A percentile compares a stretch with the other conserved stretches of the same genome.
phyloP scores from a whole-genome alignment of 83 land plant genomes.

The Picea abies region DNA sequence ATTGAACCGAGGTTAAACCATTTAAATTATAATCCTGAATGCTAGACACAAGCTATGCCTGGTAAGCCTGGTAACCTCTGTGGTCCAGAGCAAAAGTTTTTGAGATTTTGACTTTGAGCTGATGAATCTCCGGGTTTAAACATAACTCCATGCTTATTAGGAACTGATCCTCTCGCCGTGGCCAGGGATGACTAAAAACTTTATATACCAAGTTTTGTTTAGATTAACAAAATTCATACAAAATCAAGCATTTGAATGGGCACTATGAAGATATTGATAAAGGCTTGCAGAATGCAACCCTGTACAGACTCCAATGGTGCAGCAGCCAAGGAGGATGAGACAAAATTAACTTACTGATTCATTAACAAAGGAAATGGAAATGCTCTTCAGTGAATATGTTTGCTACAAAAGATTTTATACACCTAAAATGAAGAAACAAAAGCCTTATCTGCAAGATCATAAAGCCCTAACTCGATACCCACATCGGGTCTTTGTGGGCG shows the following conservation, averaged over 20 bases:
- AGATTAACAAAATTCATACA: slow-evolving; percentile 8
- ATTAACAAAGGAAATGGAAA: slow-evolving; percentile 5
- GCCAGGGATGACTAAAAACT: not conserved
- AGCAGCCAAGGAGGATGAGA: slow-evolving; percentile 8
- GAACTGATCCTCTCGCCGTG: too few species aligned
- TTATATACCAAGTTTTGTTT: not conserved
- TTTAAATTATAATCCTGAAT: not conserved
- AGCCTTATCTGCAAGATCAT: not conserved
- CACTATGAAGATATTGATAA: not conserved
- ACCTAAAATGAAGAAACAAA: slow-evolving; percentile 8
- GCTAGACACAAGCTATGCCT: not conserved
- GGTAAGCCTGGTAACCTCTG: not conserved
- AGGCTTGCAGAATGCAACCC: not conserved
- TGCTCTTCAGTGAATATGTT: slow-evolving; percentile 4
- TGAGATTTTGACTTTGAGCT: not conserved
- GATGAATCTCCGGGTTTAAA: not conserved
- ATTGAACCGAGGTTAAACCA: not conserved
- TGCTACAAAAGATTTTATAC: not conserved
- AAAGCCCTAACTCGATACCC: slow-evolving; percentile 1
- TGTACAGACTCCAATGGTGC: not conserved
- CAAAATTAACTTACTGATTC: slow-evolving; percentile 1
- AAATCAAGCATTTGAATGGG: not conserved
- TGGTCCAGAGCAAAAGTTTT: not conserved
- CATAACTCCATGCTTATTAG: not conserved
- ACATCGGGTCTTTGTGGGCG: not conserved